Percentiles rank a stretch among this genome's conserved stretches.
These are phyloP conservation scores for Candida andamanensis DNA, from an alignment of 805 yeast species.

Conservation along the genomic window DNA sequence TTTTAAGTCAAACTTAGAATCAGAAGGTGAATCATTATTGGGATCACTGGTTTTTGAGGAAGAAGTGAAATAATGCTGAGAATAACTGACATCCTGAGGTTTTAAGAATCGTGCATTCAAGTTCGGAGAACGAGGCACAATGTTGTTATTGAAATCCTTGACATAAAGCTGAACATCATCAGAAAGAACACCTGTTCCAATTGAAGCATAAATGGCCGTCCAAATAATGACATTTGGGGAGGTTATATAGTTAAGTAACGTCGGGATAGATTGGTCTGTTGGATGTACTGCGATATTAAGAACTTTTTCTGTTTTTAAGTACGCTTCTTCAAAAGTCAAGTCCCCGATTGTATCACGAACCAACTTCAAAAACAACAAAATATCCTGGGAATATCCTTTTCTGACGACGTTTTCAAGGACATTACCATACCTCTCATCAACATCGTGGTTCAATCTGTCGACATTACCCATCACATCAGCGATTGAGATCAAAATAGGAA, in stretches of 20 bases:
- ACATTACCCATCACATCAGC: constrained; percentile 39
- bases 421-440: constrained; percentile 57
- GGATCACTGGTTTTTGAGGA: constrained; percentile 12
- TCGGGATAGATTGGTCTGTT: constrained; percentile 62
- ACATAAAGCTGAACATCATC: constrained; percentile 53
- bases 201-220: constrained; percentile 85
- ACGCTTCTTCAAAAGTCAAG: constrained; percentile 91
- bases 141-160: constrained; percentile 57
- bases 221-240: constrained; percentile 88
- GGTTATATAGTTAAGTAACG: constrained; percentile 79
- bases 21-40: constrained; percentile 8
- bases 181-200: constrained; percentile 65
- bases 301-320: constrained; percentile 67
- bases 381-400: constrained; percentile 84
- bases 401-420: constrained; percentile 70
- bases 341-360: constrained; percentile 74
- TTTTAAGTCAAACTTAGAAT: constrained; percentile 19
- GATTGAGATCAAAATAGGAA: constrained; percentile 36
- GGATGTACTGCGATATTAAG: constrained; percentile 86
- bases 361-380: constrained; percentile 70
- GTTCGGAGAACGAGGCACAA: constrained; percentile 46
- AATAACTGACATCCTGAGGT: constrained; percentile 42
- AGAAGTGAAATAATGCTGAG: constrained; percentile 36
- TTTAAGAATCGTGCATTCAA: constrained; percentile 38
- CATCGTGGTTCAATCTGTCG: constrained; percentile 48